These are phyloP conservation scores for Conticribra guillardii DNA, from an alignment of 108 stramenopile species.

Conservation along the genomic window DNA sequence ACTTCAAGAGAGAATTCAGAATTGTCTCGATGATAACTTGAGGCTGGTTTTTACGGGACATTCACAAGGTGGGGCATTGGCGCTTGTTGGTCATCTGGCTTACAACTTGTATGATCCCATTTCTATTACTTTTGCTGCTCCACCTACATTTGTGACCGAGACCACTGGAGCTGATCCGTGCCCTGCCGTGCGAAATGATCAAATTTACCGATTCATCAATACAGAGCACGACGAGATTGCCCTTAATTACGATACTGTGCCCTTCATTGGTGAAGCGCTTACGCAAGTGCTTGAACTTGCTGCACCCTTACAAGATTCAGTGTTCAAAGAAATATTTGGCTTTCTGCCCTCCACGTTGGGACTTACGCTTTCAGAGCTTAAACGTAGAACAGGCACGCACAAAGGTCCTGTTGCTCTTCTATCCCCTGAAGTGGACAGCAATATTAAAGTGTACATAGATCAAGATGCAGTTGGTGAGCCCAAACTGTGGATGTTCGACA, in stretches of 20 bases:
- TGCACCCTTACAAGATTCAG: not conserved
- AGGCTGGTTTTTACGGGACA: slow-evolving; percentile 29
- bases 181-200: not conserved
- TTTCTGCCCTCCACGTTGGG: not conserved
- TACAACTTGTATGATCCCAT: not conserved
- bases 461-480: not conserved
- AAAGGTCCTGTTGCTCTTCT: not conserved
- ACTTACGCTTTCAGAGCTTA: not conserved
- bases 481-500: not conserved
- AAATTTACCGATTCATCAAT: slow-evolving; percentile 7
- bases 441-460: not conserved
- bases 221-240: not conserved
- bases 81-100: slow-evolving; percentile 7
- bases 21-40: not conserved
- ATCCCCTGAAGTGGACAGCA: not conserved
- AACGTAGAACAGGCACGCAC: not conserved
- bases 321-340: not conserved
- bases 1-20: not conserved
- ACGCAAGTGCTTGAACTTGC: not conserved
- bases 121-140: slow-evolving; percentile 8
- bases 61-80: slow-evolving; percentile 38
- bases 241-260: slow-evolving; percentile 1
- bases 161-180: not conserved
- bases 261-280: not conserved
- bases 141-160: slow-evolving; percentile 3